A percentile compares a stretch with the other conserved stretches of the same genome.
These are phyloP conservation scores for Phytophthora fragariaefolia DNA, from an alignment of 352 stramenopile species.

Conservation along the genomic window DNA sequence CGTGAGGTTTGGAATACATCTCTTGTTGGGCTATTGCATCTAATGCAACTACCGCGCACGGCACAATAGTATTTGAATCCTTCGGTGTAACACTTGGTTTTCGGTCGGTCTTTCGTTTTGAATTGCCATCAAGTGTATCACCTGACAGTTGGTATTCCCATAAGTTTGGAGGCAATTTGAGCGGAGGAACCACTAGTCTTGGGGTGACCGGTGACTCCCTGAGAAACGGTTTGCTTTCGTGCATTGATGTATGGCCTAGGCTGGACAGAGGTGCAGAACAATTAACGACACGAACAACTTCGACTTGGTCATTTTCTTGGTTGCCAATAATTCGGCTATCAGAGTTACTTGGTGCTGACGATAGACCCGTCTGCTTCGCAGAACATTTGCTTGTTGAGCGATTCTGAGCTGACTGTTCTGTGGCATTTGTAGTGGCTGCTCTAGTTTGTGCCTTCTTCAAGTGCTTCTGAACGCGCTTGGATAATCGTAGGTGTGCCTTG, in stretches of 20 bases:
- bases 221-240: not conserved
- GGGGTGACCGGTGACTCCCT: not conserved
- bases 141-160: constrained; percentile 19
- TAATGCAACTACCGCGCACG: not conserved
- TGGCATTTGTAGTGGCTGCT: not conserved
- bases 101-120: too few species aligned
- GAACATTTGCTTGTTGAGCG: not conserved
- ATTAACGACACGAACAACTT: not conserved
- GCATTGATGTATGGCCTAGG: not conserved
- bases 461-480: constrained; percentile 21
- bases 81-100: not conserved
- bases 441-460: constrained; percentile 22
- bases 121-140: constrained; percentile 1
- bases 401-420: not conserved
- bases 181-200: constrained; percentile 23
- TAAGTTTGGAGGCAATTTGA: constrained; percentile 23
- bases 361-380: not conserved
- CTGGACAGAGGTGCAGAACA: not conserved
- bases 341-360: too few species aligned
- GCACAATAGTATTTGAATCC: not conserved
- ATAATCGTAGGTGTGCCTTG: constrained; percentile 8
- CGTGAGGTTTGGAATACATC: not conserved
- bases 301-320: constrained; percentile 12
- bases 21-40: not conserved
- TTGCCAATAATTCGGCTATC: constrained; percentile 2